Base-by-base conservation (phyloP, 1,284 basidiomycete genomes). In the Trichosporon sp. region DNA sequence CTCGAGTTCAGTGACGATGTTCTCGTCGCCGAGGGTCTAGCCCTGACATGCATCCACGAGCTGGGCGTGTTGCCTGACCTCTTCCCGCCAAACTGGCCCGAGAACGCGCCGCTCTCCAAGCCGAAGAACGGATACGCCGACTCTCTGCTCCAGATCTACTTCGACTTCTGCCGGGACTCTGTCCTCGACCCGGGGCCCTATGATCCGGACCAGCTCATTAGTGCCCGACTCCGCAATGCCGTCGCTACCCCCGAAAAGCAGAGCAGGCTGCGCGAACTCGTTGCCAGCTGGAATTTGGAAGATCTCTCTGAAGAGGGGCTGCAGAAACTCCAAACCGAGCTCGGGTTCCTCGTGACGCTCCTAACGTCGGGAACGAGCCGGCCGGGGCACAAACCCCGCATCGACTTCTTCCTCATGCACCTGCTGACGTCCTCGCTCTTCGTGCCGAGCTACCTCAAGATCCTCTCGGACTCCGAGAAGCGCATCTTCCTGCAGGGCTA, bases 31-130 rank as follows among this genome's bases (percentile, higher is more conserved):
- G 86, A 88, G 82, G 81, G 88, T 86, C 83, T 90, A 12, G 89
- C 90, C 14, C 73, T 98, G 87, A 96, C 97, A 10, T 96, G 93
- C 78, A 96, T 97, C 61, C 94, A 97, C 83, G 96, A 98, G 84
- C 95, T 96, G 61, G 96, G 98, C 87, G 98, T 97, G 87, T 98
- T 98, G 86, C 96, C 96, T 14, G 11, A 56, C 0, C 65, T 77
- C 1, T 79, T 73, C 70, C 77, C 77, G 2, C 2, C 31, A 1
- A 65, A 67, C 26, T 79, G 78, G 77, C 78, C 78, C 19, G 10
- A 54, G 3, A n/a, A 72, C 21, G 10, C 64, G 14, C 26, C 64
- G 7, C 71, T 73, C 31, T 51, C 68, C 11, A 63, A 63, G 56
- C 65, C 64, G 0, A 54, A 59, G 12, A 40, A 35, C 0, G 63